Evolutionary conservation across 2,329 filamentous ascomycete genomes (phyloP), one percentile per base, ranked within the genome.

Genomic region (Exophiala aquamarina): DNA sequence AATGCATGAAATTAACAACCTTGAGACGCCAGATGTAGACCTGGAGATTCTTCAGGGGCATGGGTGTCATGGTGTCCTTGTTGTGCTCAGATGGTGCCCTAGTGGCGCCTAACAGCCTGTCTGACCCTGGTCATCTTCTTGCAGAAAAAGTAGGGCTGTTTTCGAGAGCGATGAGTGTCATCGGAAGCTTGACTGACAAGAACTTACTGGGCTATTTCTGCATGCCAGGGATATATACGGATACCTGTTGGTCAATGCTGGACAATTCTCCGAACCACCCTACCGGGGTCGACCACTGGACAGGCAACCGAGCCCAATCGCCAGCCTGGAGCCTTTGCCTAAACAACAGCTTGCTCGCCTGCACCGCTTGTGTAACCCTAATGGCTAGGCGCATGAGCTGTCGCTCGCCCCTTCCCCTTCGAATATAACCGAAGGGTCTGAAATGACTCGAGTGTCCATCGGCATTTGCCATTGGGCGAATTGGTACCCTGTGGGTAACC

Each of bases 231-330:
- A n/a, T n/a, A n/a, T n/a, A n/a, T n/a, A n/a, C n/a, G 47, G 37
- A 18, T 35, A 8, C 20, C 28, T 34, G 41, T 48, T 41, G 48
- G 42, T 33, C 33, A 18, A 14, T 39, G 41, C 41, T 50, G 44
- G 26, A 44, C 39, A 55, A 52, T 55, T 55, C 52, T 55, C 52
- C 52, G 52, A 47, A 26, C 35, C 33, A 46, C 23, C 40, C 38
- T 34, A 7, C 14, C 13, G 6, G 14, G 13, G 32, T 18, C 14
- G 6, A 6, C n/a, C 6, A 18, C 32, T 34, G 32, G 23, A 26
- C 23, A 6, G 11, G 6, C 6, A 26, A 26, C 11, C 23, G 6
- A 26, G 23, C 11, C 23, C 23, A 26, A 26, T 6, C 11, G 23
- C 11, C 11, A 26, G 23, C 11, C 11, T 26, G 11, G 6, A 26